A percentile compares a stretch with the other conserved stretches of the same genome.
Conservation (phyloP, 805 yeast genomes). For the Saturnispora zaruensis region DNA sequence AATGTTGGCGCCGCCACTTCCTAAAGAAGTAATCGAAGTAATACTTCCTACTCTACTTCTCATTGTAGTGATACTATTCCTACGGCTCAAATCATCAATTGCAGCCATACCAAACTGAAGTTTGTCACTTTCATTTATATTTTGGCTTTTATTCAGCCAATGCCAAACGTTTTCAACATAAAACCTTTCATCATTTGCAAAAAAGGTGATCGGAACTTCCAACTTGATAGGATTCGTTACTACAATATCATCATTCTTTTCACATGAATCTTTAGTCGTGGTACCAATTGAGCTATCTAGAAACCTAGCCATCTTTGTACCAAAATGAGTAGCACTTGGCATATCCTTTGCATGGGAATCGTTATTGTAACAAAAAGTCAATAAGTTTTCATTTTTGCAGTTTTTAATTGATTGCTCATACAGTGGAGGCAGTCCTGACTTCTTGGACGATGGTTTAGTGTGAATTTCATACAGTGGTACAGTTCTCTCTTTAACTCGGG, state of each 20-base stretch:
- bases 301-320: slow-evolving; percentile 16
- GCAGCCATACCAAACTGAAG: slow-evolving; percentile 8
- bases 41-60: slow-evolving; percentile 9
- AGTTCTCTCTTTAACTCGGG: slow-evolving; percentile 40
- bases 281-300: slow-evolving; percentile 13
- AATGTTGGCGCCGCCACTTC: background rate
- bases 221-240: slow-evolving; percentile 32
- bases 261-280: background rate
- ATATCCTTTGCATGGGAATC: slow-evolving; percentile 12
- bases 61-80: slow-evolving; percentile 6
- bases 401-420: slow-evolving; percentile 52
- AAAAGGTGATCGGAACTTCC: slow-evolving; percentile 29
- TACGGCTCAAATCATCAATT: slow-evolving; percentile 6
- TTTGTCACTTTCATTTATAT: slow-evolving; percentile 1
- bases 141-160: slow-evolving; percentile 5
- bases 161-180: slow-evolving; percentile 7
- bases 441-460: slow-evolving; percentile 31
- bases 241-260: slow-evolving; percentile 20
- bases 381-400: slow-evolving; percentile 51
- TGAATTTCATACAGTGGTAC: slow-evolving; percentile 57
- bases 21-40: slow-evolving; percentile 4
- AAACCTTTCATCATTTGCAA: slow-evolving; percentile 22
- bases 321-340: background rate
- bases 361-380: slow-evolving; percentile 45
- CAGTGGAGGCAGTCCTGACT: slow-evolving; percentile 21